These are phyloP conservation scores for Claviceps sp. DNA, from an alignment of 2,329 filamentous ascomycete genomes.

Conservation along the genomic window DNA sequence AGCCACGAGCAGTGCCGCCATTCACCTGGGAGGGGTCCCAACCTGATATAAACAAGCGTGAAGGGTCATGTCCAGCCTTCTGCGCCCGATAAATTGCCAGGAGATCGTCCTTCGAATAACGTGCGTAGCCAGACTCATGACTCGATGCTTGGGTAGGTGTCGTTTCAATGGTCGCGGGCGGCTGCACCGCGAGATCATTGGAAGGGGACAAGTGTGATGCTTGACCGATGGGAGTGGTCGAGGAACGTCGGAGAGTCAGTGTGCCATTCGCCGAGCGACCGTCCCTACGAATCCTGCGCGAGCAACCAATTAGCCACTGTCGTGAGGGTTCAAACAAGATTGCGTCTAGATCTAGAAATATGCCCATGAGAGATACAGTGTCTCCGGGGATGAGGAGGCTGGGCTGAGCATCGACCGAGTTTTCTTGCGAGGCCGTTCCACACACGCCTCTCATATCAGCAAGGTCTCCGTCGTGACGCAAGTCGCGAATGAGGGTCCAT, in stretches of 20 bases:
- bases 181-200: slow-evolving; percentile 27
- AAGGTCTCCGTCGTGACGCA: not conserved
- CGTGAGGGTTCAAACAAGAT: not conserved
- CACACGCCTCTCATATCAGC: not conserved
- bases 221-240: slow-evolving; percentile 39
- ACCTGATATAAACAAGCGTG: slow-evolving; percentile 55
- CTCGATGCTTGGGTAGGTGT: slow-evolving; percentile 18
- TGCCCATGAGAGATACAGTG: not conserved
- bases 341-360: not conserved
- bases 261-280: slow-evolving; percentile 48
- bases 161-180: slow-evolving; percentile 20
- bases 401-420: not conserved
- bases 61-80: slow-evolving; percentile 38
- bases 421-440: not conserved
- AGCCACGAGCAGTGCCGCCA: slow-evolving; percentile 47
- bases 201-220: slow-evolving; percentile 23
- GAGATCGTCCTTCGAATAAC: slow-evolving; percentile 70
- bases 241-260: slow-evolving; percentile 50
- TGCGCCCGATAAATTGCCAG: slow-evolving; percentile 53
- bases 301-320: not conserved
- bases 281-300: slow-evolving; percentile 42
- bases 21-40: slow-evolving; percentile 71
- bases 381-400: not conserved
- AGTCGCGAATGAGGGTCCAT: not conserved
- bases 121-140: slow-evolving; percentile 30